phyloP scores from a whole-genome alignment of 805 yeast genomes.

The Pichia ethanolica region DNA sequence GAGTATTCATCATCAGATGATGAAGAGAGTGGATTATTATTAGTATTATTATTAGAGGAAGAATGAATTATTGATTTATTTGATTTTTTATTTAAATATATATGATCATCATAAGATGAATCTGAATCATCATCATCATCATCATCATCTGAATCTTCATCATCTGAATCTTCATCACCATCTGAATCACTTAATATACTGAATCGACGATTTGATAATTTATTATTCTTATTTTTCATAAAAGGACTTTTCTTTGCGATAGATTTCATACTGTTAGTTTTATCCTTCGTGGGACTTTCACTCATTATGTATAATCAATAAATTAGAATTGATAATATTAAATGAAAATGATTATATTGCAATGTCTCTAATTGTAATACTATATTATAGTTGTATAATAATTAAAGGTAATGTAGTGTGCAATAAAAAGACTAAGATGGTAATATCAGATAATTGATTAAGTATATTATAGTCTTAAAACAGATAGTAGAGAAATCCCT shows the following conservation, averaged over 20 bases:
- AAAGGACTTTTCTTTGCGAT: conserved; percentile 19
- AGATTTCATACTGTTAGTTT: conserved; percentile 5
- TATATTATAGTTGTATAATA: too few species aligned
- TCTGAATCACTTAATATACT: conserved; percentile 20
- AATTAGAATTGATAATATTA: too few species aligned
- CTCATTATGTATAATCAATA: conserved; percentile 17
- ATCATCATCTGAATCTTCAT: background rate
- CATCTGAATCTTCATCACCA: background rate
- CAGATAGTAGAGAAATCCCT: too few species aligned
- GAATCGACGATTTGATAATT: conserved; percentile 15
- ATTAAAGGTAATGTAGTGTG: too few species aligned
- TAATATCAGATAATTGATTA: too few species aligned
- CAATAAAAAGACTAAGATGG: too few species aligned
- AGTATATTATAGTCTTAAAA: too few species aligned
- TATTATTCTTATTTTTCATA: conserved; percentile 1
- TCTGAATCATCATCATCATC: conserved; percentile 4
- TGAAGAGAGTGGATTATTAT: conserved; percentile 12
- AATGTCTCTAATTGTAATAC: too few species aligned
- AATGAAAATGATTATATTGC: too few species aligned
- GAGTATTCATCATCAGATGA: conserved; percentile 24
- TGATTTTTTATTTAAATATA: conserved; percentile 4
- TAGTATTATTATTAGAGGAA: background rate
- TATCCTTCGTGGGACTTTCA: conserved; percentile 19
- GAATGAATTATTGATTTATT: background rate
- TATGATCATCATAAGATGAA: conserved; percentile 9